Evolutionary conservation across 805 yeast species (phyloP).

Genomic region (Wickerhamomyces rabaulensis): DNA sequence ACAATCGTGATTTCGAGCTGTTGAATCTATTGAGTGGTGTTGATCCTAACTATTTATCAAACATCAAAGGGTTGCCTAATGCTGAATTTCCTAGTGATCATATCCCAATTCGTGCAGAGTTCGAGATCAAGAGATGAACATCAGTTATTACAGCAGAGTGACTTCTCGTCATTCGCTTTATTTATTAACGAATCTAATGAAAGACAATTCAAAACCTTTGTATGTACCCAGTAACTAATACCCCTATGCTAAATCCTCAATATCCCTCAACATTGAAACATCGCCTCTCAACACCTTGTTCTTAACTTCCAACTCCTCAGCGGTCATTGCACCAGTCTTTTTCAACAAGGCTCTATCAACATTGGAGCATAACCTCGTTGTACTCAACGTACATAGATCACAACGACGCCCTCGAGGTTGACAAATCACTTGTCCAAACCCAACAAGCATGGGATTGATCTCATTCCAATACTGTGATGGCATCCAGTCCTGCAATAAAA

Average conservation of each 20-base stretch:
- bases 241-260: conserved; percentile 28
- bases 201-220: too few species aligned
- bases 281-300: conserved; percentile 37
- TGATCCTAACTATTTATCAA: conserved; percentile 27
- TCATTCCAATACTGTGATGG: conserved; percentile 75
- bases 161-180: neutral
- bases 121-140: conserved; percentile 9
- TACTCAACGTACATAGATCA: conserved; percentile 58
- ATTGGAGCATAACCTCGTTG: conserved; percentile 50
- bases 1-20: conserved; percentile 33
- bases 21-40: conserved; percentile 49
- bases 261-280: conserved; percentile 31
- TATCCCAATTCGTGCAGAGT: conserved; percentile 22
- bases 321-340: conserved; percentile 22
- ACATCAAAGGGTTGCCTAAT: conserved; percentile 47
- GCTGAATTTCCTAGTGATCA: conserved; percentile 44
- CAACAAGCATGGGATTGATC: conserved; percentile 81
- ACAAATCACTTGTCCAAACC: conserved; percentile 90
- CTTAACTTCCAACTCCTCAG: conserved; percentile 15
- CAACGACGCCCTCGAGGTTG: conserved; percentile 66
- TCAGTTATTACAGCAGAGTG: conserved; percentile 22
- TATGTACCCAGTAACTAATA: too few species aligned
- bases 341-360: conserved; percentile 42
- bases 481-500: conserved; percentile 66
- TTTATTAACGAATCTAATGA: conserved; percentile 7